These are phyloP conservation scores for Diaporthe amygdali DNA, from an alignment of 2,329 filamentous ascomycete genomes.

Conservation along the genomic window DNA sequence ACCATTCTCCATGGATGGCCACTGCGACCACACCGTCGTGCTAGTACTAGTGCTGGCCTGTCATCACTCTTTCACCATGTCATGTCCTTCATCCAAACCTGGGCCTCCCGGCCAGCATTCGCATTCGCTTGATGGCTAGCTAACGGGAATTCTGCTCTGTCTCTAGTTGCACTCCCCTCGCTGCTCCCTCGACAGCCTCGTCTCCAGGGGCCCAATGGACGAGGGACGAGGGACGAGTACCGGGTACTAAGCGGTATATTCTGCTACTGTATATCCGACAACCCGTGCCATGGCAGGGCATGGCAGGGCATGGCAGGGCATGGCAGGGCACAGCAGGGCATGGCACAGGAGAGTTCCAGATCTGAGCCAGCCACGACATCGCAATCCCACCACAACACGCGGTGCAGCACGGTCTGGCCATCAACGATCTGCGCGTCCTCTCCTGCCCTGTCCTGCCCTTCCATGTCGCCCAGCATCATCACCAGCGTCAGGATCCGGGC, in stretches of 20 bases:
- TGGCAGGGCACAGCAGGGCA: background rate
- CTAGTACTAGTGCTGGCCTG: background rate
- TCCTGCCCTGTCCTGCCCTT: no score
- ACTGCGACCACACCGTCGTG: background rate
- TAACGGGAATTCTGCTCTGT: background rate
- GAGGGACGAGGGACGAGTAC: background rate
- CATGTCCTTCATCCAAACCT: background rate
- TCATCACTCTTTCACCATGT: background rate
- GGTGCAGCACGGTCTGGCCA: background rate
- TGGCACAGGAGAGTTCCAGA: background rate
- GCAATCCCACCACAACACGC: background rate
- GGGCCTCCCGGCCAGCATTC: background rate
- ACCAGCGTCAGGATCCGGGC: background rate
- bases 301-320: background rate
- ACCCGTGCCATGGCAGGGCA: background rate
- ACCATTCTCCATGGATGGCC: background rate
- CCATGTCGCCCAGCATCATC: background rate
- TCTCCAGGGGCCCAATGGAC: background rate
- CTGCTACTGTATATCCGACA: background rate
- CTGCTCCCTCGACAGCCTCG: background rate
- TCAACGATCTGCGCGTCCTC: background rate
- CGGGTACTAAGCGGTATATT: background rate
- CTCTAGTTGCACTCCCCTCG: background rate
- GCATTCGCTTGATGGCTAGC: slow-evolving; percentile 9
- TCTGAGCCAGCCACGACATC: background rate